Evolutionary conservation across 805 yeast genomes (phyloP).

Genomic region (Candida qinlingensis): DNA sequence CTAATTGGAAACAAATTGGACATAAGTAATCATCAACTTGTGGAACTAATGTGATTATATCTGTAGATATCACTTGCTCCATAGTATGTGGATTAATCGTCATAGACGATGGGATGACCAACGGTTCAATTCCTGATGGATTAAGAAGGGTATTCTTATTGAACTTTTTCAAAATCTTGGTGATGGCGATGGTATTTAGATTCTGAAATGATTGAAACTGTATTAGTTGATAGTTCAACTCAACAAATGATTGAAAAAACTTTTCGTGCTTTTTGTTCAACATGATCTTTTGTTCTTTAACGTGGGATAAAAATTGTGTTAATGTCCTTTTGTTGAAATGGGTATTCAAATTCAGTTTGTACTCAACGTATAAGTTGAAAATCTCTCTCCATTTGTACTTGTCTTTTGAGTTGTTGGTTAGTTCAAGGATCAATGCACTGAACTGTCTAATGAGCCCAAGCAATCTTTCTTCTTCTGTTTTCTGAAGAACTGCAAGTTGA

Average conservation of each 20-base stretch:
- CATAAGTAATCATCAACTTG: constrained; percentile 74
- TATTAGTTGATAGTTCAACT: constrained; percentile 48
- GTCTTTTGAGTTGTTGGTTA: constrained; percentile 38
- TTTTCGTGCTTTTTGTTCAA: constrained; percentile 34
- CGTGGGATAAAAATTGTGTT: constrained; percentile 39
- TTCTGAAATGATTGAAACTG: constrained; percentile 55
- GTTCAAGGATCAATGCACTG: not conserved
- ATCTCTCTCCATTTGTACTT: constrained; percentile 67
- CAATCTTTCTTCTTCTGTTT: not conserved
- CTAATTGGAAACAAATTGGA: constrained; percentile 65
- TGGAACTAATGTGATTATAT: constrained; percentile 55
- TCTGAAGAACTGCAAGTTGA: constrained; percentile 1
- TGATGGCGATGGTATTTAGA: constrained; percentile 57
- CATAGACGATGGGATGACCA: constrained; percentile 6
- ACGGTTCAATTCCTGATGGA: constrained; percentile 26
- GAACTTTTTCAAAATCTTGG: constrained; percentile 68
- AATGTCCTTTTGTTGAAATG: constrained; percentile 41
- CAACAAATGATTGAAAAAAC: constrained; percentile 46
- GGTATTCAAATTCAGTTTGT: constrained; percentile 55
- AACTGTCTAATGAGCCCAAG: not conserved
- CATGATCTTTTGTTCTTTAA: constrained; percentile 32
- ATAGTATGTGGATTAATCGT: constrained; percentile 9
- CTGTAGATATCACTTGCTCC: constrained; percentile 42
- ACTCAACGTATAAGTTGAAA: constrained; percentile 59
- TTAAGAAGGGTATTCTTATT: constrained; percentile 64